Base-by-base conservation (phyloP, 768 basidiomycete genomes). In the Lactarius vividus region DNA sequence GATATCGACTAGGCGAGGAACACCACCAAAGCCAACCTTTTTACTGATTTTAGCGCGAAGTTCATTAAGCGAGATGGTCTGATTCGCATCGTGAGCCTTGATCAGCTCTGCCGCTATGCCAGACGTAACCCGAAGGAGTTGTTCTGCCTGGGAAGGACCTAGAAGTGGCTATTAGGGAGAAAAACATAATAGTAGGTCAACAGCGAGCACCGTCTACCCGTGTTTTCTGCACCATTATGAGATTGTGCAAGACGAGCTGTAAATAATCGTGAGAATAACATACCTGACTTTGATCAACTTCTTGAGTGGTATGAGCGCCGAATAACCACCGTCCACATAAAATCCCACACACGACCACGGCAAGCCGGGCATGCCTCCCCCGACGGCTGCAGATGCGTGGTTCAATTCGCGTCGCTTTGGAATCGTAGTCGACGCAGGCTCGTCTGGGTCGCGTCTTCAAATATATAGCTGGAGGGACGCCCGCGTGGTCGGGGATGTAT, bases 401-500 rank as follows among this genome's bases (percentile, higher is more conserved):
- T 83, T 91, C 63, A 78, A 83, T 66, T 86, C 86, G 62, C 87
- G 94, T 70, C 87, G 88, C 72, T 96, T 94, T 77, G 94, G 93
- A 66, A 84, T 98, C 66, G 95, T 98, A 68, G 93, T 99, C 76
- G 97, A 99, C 81, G 97, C 97, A 74, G 97, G 97, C 67, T 97
- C 95, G 75, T 98, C 95, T 28, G 97, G 97, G 33, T 98, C 96
- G 5, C 82, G 97, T 61, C 80, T 98, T 40, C 96, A 98, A 76
- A 94, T 98, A 71, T 98, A 99, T 79, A 94, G 92, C 75, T 99
- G 96, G 97, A 84, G 84, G 69, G 89, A 98, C 75, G 89, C 96
- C 26, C 82, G 85, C 63, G 75, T 81, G 9, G 80, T 87, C 53
- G 80, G 83, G 20, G 80, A 84, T 63, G 81, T 85, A 64, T 80